Percentiles rank a stretch among this genome's conserved stretches.
These are phyloP conservation scores for Kodamaea ohmeri DNA, from an alignment of 1,139 yeast species.

Conservation along the genomic window DNA sequence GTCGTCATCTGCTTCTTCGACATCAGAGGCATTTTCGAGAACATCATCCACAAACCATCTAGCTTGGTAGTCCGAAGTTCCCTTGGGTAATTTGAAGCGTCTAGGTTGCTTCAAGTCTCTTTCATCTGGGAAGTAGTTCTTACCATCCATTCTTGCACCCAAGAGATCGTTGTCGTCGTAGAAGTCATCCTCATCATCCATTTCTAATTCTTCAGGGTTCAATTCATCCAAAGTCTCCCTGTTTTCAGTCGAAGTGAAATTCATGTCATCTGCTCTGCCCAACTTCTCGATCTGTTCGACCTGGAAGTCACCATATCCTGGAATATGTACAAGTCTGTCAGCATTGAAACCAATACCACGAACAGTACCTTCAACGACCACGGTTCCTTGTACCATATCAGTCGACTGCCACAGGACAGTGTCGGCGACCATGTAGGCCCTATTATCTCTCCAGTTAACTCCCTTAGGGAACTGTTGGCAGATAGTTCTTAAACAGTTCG, in stretches of 20 bases:
- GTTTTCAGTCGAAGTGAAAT: slow-evolving; percentile 45
- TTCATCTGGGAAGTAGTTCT: slow-evolving; percentile 53
- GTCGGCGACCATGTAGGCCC: slow-evolving; percentile 87
- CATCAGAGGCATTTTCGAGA: slow-evolving; percentile 48
- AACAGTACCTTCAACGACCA: slow-evolving; percentile 76
- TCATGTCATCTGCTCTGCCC: slow-evolving; percentile 27
- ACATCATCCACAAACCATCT: slow-evolving; percentile 77
- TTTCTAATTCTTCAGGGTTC: slow-evolving; percentile 55
- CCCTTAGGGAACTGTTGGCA: slow-evolving; percentile 88
- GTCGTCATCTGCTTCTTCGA: slow-evolving; percentile 43
- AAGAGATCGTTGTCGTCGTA: slow-evolving; percentile 44
- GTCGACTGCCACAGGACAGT: slow-evolving; percentile 43
- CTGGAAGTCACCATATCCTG: slow-evolving; percentile 88
- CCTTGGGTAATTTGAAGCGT: slow-evolving; percentile 62
- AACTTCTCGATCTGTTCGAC: slow-evolving; percentile 62
- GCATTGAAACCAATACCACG: slow-evolving; percentile 84
- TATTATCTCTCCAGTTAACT: slow-evolving; percentile 84
- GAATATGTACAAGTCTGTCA: slow-evolving; percentile 77
- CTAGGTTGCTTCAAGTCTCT: slow-evolving; percentile 22
- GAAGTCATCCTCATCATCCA: slow-evolving; percentile 47
- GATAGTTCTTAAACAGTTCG: slow-evolving; percentile 67
- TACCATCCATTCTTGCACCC: slow-evolving; percentile 73
- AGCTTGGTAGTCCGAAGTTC: slow-evolving; percentile 92
- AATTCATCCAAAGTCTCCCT: slow-evolving; percentile 69
- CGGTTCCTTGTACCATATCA: slow-evolving; percentile 26